A percentile compares a stretch with the other conserved stretches of the same genome.
These are phyloP conservation scores for Tetrapisispora arboricola DNA, from an alignment of 805 yeast species.

Conservation along the genomic window DNA sequence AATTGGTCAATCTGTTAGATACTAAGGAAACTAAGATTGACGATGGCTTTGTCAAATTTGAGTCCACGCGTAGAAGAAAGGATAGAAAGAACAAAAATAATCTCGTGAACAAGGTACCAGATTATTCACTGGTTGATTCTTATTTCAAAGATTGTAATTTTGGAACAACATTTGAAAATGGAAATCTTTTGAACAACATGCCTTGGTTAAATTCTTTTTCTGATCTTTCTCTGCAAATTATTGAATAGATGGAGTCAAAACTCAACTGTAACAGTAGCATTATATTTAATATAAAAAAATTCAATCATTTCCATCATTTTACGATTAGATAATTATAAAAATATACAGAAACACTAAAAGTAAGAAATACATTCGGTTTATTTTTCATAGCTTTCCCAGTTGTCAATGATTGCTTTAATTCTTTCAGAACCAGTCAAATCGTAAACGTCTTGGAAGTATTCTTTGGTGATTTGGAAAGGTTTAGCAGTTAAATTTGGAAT, in stretches of 20 bases:
- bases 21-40: conserved; percentile 8
- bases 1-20: conserved; percentile 21
- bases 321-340: too few relatives aligned
- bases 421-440: conserved; percentile 83
- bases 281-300: neutral
- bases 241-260: conserved; percentile 6
- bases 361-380: too few relatives aligned
- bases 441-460: conserved; percentile 94
- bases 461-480: conserved; percentile 93
- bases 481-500: conserved; percentile 98
- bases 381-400: conserved; percentile 79
- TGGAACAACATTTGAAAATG: conserved; percentile 18
- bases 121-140: conserved; percentile 14
- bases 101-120: conserved; percentile 12
- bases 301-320: too few relatives aligned
- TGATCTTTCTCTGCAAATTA: conserved; percentile 38
- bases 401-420: conserved; percentile 80
- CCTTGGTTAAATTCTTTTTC: conserved; percentile 45
- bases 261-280: neutral
- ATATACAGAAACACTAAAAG: too few relatives aligned
- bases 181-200: conserved; percentile 12
- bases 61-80: conserved; percentile 14
- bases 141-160: conserved; percentile 15
- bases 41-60: conserved; percentile 18
- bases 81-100: conserved; percentile 9